Percentiles rank a stretch among this genome's conserved stretches.
Evolutionary conservation across 2,329 filamentous ascomycete genomes (phyloP).

Genomic region (Pseudocercospora musae): DNA sequence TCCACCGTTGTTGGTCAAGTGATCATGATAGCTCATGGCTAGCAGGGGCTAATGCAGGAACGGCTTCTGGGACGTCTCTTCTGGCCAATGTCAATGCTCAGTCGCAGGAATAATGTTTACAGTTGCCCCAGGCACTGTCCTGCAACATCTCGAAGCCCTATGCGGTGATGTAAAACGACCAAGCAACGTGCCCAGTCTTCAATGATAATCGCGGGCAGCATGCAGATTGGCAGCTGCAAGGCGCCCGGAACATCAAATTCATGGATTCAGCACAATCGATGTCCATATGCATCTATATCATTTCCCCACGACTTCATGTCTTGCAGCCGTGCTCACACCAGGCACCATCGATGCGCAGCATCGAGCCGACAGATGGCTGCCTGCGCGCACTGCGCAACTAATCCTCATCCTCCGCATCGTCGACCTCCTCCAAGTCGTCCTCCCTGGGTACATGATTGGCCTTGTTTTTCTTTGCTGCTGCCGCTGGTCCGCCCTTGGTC

Average conservation of each 20-base stretch:
- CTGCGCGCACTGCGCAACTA: background rate
- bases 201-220: background rate
- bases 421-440: conserved; percentile 30
- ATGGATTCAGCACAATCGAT: conserved; percentile 1
- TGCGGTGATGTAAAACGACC: background rate
- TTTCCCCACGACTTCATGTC: background rate
- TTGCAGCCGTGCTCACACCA: background rate
- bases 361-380: background rate
- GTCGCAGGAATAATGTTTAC: background rate
- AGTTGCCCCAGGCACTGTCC: background rate
- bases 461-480: conserved; percentile 31
- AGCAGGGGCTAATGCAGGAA: conserved; percentile 3
- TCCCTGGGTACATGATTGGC: conserved; percentile 32
- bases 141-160: background rate
- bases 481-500: conserved; percentile 29
- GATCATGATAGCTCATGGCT: conserved; percentile 5
- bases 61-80: background rate
- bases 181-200: background rate
- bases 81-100: background rate
- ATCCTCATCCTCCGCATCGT: conserved; percentile 15
- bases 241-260: background rate
- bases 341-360: background rate
- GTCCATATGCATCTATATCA: background rate
- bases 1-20: background rate
- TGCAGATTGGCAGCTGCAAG: too few species aligned